phyloP scores from a whole-genome alignment of 257 asterid species.

The Solanum sejunctum region DNA sequence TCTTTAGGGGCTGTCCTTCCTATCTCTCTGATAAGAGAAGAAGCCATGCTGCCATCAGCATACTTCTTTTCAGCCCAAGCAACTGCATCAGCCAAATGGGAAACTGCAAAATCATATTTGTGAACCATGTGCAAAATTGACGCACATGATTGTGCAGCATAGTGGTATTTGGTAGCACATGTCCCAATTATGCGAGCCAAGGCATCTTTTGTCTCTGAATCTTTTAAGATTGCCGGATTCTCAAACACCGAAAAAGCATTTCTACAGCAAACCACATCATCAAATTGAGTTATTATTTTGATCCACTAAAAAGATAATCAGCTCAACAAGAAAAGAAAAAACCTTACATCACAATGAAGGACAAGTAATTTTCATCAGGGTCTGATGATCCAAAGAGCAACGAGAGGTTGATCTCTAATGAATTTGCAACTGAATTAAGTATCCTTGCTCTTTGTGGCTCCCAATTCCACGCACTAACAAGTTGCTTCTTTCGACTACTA shows the following conservation, averaged over 20 bases:
- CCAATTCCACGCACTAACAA: constrained; percentile 75
- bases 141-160: constrained; percentile 71
- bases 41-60: constrained; percentile 75
- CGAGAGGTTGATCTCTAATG: constrained; percentile 76
- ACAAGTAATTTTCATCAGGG: constrained; percentile 80
- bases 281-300: not conserved
- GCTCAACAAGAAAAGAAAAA: not conserved
- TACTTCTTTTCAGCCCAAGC: constrained; percentile 78
- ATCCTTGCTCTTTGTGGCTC: constrained; percentile 69
- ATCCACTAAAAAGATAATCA: not conserved
- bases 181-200: constrained; percentile 81
- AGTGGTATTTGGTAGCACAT: constrained; percentile 83
- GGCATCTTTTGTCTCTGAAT: constrained; percentile 66
- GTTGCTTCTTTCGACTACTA: constrained; percentile 52
- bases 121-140: constrained; percentile 81
- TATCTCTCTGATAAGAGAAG: constrained; percentile 69
- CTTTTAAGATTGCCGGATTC: constrained; percentile 59
- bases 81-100: constrained; percentile 76
- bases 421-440: constrained; percentile 69
- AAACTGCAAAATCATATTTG: constrained; percentile 73
- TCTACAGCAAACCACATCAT: constrained; percentile 29
- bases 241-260: constrained; percentile 67
- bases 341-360: constrained; percentile 77
- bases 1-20: constrained; percentile 78
- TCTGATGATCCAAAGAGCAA: constrained; percentile 84